Conservation (phyloP, 1,139 yeast species). For the Magnusiomyces suaveolens region DNA sequence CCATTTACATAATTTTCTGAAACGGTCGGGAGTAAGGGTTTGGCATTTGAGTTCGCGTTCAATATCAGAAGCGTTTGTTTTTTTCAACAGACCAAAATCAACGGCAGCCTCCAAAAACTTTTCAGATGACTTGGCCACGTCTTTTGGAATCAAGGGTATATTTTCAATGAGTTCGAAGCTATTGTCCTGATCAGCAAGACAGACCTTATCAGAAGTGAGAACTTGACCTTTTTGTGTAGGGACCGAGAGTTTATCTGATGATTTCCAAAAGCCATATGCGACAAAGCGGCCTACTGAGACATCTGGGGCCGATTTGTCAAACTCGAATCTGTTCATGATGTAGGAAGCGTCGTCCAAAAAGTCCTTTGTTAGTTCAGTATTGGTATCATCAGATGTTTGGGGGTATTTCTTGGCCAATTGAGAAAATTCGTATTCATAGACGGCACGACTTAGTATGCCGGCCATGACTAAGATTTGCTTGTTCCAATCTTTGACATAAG, state of each 20-base stretch:
- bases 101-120: conserved; percentile 26
- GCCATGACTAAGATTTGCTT: conserved; percentile 33
- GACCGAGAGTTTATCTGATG: conserved; percentile 24
- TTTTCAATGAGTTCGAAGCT: conserved; percentile 23
- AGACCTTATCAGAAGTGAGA: conserved; percentile 26
- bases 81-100: conserved; percentile 21
- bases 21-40: conserved; percentile 20
- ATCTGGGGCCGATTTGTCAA: conserved; percentile 33
- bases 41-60: conserved; percentile 24
- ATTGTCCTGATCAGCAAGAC: conserved; percentile 25
- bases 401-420: conserved; percentile 8
- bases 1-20: conserved; percentile 22
- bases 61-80: conserved; percentile 24
- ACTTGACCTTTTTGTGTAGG: conserved; percentile 31
- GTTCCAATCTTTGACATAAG: conserved; percentile 37
- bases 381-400: not conserved
- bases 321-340: conserved; percentile 28
- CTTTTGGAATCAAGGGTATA: conserved; percentile 27
- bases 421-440: conserved; percentile 32
- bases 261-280: conserved; percentile 32
- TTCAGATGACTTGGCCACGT: conserved; percentile 21
- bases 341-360: conserved; percentile 21
- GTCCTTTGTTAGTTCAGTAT: conserved; percentile 3
- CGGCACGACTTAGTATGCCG: conserved; percentile 32
- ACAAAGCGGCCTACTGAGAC: conserved; percentile 30